phyloP scores from a whole-genome alignment of 2,329 filamentous ascomycete genomes.

The Penicillium glabrum region DNA sequence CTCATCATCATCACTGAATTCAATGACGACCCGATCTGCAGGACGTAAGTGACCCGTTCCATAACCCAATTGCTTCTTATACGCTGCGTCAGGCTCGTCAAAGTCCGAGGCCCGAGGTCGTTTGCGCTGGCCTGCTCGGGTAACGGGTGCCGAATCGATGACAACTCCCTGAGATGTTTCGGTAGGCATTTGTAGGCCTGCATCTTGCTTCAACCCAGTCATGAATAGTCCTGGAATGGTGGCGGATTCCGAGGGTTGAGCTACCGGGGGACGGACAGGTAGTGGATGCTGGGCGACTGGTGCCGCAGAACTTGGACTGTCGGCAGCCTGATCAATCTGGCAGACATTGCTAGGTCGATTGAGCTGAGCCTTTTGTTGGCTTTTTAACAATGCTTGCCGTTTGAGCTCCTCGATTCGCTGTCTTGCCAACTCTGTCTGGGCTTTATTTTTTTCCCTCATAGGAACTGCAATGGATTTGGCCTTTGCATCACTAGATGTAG shows the following conservation, averaged over 20 bases:
- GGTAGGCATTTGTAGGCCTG: conserved; percentile 1
- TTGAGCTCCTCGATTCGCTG: conserved; percentile 76
- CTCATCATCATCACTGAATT: conserved; percentile 73
- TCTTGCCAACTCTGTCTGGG: conserved; percentile 72
- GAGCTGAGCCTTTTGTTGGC: conserved; percentile 30
- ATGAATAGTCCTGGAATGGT: conserved; percentile 57
- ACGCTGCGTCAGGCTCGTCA: conserved; percentile 53
- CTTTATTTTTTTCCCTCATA: conserved; percentile 53
- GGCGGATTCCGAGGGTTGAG: conserved; percentile 30
- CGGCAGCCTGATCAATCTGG: neutral
- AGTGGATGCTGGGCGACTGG: conserved; percentile 36
- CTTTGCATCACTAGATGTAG: conserved; percentile 9
- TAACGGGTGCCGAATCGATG: conserved; percentile 22
- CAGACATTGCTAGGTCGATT: conserved; percentile 2
- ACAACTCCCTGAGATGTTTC: conserved; percentile 12
- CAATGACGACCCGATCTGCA: conserved; percentile 71
- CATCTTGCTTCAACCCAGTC: conserved; percentile 27
- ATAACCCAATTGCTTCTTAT: conserved; percentile 65
- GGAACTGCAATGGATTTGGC: conserved; percentile 26
- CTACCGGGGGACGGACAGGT: conserved; percentile 37
- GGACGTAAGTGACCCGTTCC: conserved; percentile 38
- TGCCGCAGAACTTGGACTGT: neutral
- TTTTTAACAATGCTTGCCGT: conserved; percentile 49
- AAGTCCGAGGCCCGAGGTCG: conserved; percentile 70
- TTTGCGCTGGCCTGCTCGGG: conserved; percentile 45